These are phyloP conservation scores for Mortierella sp. DNA, from an alignment of 371 early-diverging fungal species.

Conservation along the genomic window DNA sequence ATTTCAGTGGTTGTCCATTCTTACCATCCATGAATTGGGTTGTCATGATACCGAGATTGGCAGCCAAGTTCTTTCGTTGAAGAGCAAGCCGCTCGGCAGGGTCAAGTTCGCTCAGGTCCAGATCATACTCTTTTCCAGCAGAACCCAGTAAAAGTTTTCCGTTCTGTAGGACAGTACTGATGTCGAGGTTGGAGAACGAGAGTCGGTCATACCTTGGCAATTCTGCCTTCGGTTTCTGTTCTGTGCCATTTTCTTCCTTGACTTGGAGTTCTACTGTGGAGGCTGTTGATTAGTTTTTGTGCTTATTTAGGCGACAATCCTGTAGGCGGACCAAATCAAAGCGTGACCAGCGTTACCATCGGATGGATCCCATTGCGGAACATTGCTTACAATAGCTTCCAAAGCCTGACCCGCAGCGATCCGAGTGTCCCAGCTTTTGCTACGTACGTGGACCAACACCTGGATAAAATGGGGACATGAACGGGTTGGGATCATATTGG, in stretches of 20 bases:
- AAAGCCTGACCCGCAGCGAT: conserved; percentile 93
- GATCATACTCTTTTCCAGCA: conserved; percentile 93
- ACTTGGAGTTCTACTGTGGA: conserved; percentile 23
- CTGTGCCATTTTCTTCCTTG: conserved; percentile 37
- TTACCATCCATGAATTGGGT: conserved; percentile 91
- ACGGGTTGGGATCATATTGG: not conserved
- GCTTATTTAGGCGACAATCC: not conserved
- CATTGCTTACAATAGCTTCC: conserved; percentile 89
- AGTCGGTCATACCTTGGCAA: conserved; percentile 51
- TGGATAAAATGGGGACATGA: conserved; percentile 30
- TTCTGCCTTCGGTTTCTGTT: conserved; percentile 19
- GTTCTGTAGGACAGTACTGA: conserved; percentile 80
- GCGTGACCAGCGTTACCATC: conserved; percentile 7
- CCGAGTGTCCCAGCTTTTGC: conserved; percentile 96
- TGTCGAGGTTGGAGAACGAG: conserved; percentile 84
- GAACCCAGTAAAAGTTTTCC: conserved; percentile 89
- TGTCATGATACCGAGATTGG: conserved; percentile 86
- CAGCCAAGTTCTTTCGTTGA: conserved; percentile 85
- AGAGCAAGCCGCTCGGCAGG: conserved; percentile 85
- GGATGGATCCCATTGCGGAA: conserved; percentile 85
- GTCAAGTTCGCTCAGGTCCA: conserved; percentile 82
- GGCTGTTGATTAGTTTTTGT: not conserved
- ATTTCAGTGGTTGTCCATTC: not conserved
- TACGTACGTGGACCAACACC: conserved; percentile 88
- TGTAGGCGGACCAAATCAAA: not conserved